Percentiles rank a stretch among this genome's conserved stretches.
Evolutionary conservation across 2,329 filamentous ascomycete genomes (phyloP).

Genomic region (Hypoxylon sp.): DNA sequence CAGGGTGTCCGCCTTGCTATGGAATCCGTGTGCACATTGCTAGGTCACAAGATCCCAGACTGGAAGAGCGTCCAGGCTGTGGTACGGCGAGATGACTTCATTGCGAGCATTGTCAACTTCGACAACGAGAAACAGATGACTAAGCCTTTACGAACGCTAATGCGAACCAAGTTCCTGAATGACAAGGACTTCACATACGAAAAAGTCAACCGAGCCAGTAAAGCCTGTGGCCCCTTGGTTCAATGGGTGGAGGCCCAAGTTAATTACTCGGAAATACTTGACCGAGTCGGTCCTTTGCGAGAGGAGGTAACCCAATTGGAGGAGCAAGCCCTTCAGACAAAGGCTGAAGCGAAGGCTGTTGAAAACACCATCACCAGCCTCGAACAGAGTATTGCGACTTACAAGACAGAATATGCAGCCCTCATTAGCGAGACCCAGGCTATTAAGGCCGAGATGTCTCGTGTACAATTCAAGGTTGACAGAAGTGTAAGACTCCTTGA

Average conservation of each 20-base stretch:
- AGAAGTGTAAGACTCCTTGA: slow-evolving; percentile 94
- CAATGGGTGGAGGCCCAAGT: slow-evolving; percentile 98
- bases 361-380: slow-evolving; percentile 87
- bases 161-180: slow-evolving; percentile 91
- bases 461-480: slow-evolving; percentile 98
- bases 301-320: slow-evolving; percentile 90
- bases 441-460: slow-evolving; percentile 96
- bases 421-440: slow-evolving; percentile 97
- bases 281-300: slow-evolving; percentile 91
- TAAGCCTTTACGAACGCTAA: slow-evolving; percentile 81
- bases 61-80: slow-evolving; percentile 94
- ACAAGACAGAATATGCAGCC: slow-evolving; percentile 95
- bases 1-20: slow-evolving; percentile 90
- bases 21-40: slow-evolving; percentile 94
- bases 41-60: slow-evolving; percentile 88
- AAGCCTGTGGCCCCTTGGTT: slow-evolving; percentile 95
- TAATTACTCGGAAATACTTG: slow-evolving; percentile 96
- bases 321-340: slow-evolving; percentile 89
- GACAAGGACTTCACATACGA: slow-evolving; percentile 97
- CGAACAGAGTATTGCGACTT: slow-evolving; percentile 90
- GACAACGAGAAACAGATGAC: slow-evolving; percentile 98
- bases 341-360: slow-evolving; percentile 91
- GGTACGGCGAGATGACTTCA: slow-evolving; percentile 94
- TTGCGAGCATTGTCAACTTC: slow-evolving; percentile 96
- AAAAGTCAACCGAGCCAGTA: slow-evolving; percentile 94